Evolutionary conservation across 371 early-diverging fungal species (phyloP), one percentile per base, ranked within the genome.

Genomic region (Syncephalastrum sp.): DNA sequence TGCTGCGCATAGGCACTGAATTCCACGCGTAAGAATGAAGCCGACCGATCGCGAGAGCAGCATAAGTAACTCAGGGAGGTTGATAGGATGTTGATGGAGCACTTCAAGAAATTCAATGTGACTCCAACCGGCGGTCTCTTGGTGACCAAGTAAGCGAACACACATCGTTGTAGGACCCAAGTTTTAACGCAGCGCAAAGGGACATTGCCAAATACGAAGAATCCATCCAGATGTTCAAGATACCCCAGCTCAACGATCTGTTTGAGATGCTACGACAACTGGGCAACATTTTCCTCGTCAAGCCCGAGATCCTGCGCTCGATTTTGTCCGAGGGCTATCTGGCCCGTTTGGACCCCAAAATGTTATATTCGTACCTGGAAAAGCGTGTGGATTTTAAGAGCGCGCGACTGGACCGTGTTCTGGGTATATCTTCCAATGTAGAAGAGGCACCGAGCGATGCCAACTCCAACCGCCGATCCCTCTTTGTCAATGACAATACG

Each of bases 121-220:
- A 91, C 83, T 50, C 79, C 83, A 33, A 85, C 79, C 0, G 98
- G 98, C 29, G 96, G 95, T 24, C 70, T 97, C 25, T 74, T 95
- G 43, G 79, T 98, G 33, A 80, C 92, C 54, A 91, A 88, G 94
- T 91, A 85, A 68, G 81, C 44, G 21, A 21, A 21, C 10, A 50
- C 12, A 19, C 53, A 52, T 14, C 5, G 7, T n/a, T 17, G n/a
- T 51, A 51, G 16, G 12, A 29, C 16, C 21, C 44, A 16, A 17
- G 27, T 42, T 23, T 49, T 27, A 21, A 21, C n/a, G 29, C 53
- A n/a, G 19, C 8, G 45, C 29, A 29, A 53, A 93, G 92, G 70
- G 98, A 98, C 67, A 86, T 97, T 48, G 87, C 95, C 15, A 91
- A 88, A 70, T 98, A 97, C 67, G 94, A 92, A 69, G 93, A 96